Conservation (phyloP, 2,329 filamentous ascomycete species). For the Tolypocladium sp. region DNA sequence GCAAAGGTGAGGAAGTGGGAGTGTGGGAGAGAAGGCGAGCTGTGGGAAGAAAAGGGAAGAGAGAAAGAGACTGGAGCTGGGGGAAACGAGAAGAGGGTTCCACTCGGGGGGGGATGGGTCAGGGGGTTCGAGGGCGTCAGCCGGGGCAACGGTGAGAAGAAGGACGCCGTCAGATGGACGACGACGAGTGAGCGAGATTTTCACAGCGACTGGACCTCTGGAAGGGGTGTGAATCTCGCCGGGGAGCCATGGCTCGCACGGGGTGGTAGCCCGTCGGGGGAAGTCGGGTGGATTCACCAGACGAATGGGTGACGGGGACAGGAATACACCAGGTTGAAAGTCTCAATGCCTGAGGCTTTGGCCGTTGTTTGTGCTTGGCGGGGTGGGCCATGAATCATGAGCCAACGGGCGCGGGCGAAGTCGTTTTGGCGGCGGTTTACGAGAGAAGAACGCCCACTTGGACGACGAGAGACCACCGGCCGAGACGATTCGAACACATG, state of each 20-base stretch:
- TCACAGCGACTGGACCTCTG: slow-evolving; percentile 10
- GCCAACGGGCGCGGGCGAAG: neutral
- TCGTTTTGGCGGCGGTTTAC: neutral
- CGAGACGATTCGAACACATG: neutral
- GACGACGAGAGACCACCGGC: neutral
- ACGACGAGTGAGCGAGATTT: slow-evolving; percentile 19
- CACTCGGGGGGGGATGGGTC: slow-evolving; percentile 20
- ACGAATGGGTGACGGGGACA: slow-evolving; percentile 12
- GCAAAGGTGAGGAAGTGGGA: slow-evolving; percentile 22
- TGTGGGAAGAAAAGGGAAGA: slow-evolving; percentile 31
- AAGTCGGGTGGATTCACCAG: slow-evolving; percentile 23
- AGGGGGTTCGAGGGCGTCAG: slow-evolving; percentile 23
- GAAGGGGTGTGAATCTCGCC: slow-evolving; percentile 17
- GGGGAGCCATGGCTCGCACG: slow-evolving; percentile 11
- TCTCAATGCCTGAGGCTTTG: slow-evolving; percentile 22
- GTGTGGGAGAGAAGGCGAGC: slow-evolving; percentile 17
- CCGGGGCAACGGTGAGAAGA: slow-evolving; percentile 23
- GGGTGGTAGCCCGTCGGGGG: slow-evolving; percentile 20
- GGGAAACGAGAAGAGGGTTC: slow-evolving; percentile 21
- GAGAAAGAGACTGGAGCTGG: slow-evolving; percentile 26
- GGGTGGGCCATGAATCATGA: slow-evolving; percentile 7
- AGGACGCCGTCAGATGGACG: slow-evolving; percentile 5
- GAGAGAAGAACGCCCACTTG: neutral
- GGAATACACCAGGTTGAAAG: slow-evolving; percentile 1
- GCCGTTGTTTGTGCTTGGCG: slow-evolving; percentile 2